These are phyloP conservation scores for Pseudocercospora pini-densiflorae DNA, from an alignment of 2,329 filamentous ascomycete genomes.

Conservation along the genomic window DNA sequence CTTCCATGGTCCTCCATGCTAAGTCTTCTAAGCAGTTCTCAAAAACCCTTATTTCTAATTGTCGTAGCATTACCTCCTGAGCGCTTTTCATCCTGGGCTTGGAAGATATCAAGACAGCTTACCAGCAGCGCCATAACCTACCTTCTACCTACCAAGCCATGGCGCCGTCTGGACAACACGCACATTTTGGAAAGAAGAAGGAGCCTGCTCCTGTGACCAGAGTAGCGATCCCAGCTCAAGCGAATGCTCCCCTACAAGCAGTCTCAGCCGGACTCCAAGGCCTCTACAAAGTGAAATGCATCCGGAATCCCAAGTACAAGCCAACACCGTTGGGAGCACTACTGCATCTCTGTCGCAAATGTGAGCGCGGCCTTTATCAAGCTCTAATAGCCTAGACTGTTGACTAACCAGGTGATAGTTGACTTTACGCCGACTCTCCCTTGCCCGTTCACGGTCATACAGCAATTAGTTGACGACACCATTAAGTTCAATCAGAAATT, in stretches of 20 bases:
- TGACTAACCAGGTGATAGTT: slow-evolving; percentile 10
- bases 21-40: background rate
- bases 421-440: slow-evolving; percentile 30
- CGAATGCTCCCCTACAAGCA: background rate
- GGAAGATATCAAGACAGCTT: slow-evolving; percentile 27
- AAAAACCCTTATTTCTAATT: background rate
- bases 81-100: slow-evolving; percentile 15
- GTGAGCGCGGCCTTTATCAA: slow-evolving; percentile 9
- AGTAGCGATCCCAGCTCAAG: background rate
- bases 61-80: background rate
- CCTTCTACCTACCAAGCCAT: slow-evolving; percentile 27
- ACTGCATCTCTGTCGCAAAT: slow-evolving; percentile 33
- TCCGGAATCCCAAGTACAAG: slow-evolving; percentile 34
- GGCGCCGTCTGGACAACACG: slow-evolving; percentile 17
- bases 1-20: background rate
- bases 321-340: slow-evolving; percentile 29
- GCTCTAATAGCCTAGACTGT: background rate
- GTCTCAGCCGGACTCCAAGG: slow-evolving; percentile 17
- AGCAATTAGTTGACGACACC: slow-evolving; percentile 21
- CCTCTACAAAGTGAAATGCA: slow-evolving; percentile 32
- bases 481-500: slow-evolving; percentile 3
- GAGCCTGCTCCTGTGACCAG: background rate
- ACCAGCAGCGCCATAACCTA: slow-evolving; percentile 29
- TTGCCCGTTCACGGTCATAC: slow-evolving; percentile 27
- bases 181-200: background rate